phyloP scores from a whole-genome alignment of 257 asterid species.

The Thymus quinquecostatus region DNA sequence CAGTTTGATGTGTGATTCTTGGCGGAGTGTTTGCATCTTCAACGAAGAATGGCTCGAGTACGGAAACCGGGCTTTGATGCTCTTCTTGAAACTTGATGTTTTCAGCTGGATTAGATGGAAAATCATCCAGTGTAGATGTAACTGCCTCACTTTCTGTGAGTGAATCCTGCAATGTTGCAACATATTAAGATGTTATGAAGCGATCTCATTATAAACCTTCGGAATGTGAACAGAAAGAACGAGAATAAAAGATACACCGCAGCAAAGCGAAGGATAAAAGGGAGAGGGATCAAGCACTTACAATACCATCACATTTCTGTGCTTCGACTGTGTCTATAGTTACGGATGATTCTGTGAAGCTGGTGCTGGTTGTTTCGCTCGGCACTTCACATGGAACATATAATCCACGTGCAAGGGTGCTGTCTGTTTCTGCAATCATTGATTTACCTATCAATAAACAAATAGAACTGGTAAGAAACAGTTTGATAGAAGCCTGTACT shows the following conservation, averaged over 20 bases:
- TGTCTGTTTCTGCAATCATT: slow-evolving; percentile 24
- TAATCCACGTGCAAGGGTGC: slow-evolving; percentile 21
- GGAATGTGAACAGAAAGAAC: background rate
- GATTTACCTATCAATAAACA: slow-evolving; percentile 41
- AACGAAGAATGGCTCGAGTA: slow-evolving; percentile 60
- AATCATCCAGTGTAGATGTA: slow-evolving; percentile 43
- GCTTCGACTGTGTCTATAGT: slow-evolving; percentile 23
- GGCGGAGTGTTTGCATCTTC: slow-evolving; percentile 63
- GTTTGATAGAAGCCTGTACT: background rate
- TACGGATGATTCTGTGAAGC: slow-evolving; percentile 14
- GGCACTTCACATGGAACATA: slow-evolving; percentile 28
- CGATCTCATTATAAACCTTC: background rate
- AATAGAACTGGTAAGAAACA: slow-evolving; percentile 9
- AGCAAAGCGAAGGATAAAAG: background rate
- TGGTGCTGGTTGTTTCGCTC: slow-evolving; percentile 21
- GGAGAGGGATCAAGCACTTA: slow-evolving; percentile 27
- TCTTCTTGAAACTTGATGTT: slow-evolving; percentile 58
- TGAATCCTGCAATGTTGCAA: slow-evolving; percentile 40
- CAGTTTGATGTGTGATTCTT: slow-evolving; percentile 39
- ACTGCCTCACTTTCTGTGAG: slow-evolving; percentile 45
- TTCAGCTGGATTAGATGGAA: slow-evolving; percentile 42
- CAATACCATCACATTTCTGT: slow-evolving; percentile 32
- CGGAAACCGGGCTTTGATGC: slow-evolving; percentile 83
- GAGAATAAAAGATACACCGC: background rate
- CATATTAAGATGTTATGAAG: slow-evolving; percentile 24